phyloP scores from a whole-genome alignment of 768 basidiomycete species.

The Lenzites betulinus region DNA sequence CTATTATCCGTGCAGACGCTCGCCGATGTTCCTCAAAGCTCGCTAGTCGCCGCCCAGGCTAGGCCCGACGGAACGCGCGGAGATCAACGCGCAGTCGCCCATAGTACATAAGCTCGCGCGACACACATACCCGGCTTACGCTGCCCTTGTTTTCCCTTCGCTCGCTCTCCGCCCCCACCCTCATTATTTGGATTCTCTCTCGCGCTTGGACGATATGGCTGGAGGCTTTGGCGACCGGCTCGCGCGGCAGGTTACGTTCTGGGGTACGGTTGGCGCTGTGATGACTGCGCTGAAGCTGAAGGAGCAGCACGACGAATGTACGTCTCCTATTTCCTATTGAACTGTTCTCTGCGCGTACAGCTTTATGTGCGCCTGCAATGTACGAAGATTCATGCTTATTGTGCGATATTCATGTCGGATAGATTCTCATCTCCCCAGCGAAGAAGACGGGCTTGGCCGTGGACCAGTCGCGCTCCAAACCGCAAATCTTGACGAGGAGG shows the following conservation, averaged over 20 bases:
- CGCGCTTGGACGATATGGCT: conserved; percentile 1
- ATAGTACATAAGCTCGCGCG: neutral
- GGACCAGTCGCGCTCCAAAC: conserved; percentile 30
- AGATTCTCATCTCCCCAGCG: conserved; percentile 47
- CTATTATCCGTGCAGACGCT: too few relatives aligned
- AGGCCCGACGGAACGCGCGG: too few relatives aligned
- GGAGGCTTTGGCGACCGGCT: conserved; percentile 5
- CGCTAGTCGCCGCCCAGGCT: too few relatives aligned
- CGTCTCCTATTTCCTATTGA: conserved; percentile 20
- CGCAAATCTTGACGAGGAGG: conserved; percentile 26
- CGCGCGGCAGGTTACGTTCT: conserved; percentile 34
- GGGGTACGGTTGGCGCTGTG: conserved; percentile 44
- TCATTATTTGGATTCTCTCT: neutral
- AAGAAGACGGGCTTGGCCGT: conserved; percentile 37
- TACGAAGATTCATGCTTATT: neutral
- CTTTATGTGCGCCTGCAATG: neutral
- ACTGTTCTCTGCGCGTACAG: neutral
- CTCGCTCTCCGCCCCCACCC: neutral
- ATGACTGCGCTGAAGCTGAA: conserved; percentile 52
- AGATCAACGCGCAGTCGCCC: neutral
- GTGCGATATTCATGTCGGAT: neutral
- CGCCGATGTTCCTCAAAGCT: too few relatives aligned
- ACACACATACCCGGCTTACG: too few relatives aligned
- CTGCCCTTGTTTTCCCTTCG: conserved; percentile 8
- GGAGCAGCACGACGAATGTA: conserved; percentile 49